Conservation (phyloP, 169 alveolate species). For the Theileria parva region DNA sequence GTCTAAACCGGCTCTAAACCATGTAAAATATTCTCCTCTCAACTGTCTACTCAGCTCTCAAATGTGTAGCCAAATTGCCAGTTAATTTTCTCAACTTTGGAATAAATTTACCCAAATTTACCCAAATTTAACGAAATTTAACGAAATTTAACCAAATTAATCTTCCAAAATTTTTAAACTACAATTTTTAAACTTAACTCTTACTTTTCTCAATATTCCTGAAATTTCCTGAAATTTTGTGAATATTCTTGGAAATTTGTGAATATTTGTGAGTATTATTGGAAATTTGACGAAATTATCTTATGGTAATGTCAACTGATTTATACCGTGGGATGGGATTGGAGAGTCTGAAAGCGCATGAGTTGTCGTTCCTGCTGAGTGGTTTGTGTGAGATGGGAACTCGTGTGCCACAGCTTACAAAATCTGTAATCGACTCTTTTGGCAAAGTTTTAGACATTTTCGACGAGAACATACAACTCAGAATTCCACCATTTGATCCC, state of each 20-base stretch:
- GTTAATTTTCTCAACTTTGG: not conserved
- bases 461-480: conserved; percentile 35
- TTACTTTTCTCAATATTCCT: too few relatives aligned
- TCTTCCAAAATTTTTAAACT: too few relatives aligned
- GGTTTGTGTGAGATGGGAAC: conserved; percentile 10
- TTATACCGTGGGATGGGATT: too few relatives aligned
- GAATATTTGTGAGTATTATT: too few relatives aligned
- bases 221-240: too few relatives aligned
- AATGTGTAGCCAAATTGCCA: not conserved
- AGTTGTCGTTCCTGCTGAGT: conserved; percentile 22
- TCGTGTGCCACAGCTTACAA: conserved; percentile 46
- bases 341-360: conserved; percentile 35
- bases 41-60: not conserved
- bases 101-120: not conserved
- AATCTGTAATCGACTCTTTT: conserved; percentile 45
- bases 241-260: too few relatives aligned
- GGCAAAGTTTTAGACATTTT: conserved; percentile 53
- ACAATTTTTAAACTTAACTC: too few relatives aligned
- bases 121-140: too few relatives aligned
- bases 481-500: conserved; percentile 43
- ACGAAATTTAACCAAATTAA: too few relatives aligned
- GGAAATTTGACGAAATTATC: too few relatives aligned
- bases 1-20: not conserved
- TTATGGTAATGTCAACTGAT: too few relatives aligned
- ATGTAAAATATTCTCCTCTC: not conserved